Conservation (phyloP, 768 basidiomycete genomes). For the Lactarius pseudohatsudake region DNA sequence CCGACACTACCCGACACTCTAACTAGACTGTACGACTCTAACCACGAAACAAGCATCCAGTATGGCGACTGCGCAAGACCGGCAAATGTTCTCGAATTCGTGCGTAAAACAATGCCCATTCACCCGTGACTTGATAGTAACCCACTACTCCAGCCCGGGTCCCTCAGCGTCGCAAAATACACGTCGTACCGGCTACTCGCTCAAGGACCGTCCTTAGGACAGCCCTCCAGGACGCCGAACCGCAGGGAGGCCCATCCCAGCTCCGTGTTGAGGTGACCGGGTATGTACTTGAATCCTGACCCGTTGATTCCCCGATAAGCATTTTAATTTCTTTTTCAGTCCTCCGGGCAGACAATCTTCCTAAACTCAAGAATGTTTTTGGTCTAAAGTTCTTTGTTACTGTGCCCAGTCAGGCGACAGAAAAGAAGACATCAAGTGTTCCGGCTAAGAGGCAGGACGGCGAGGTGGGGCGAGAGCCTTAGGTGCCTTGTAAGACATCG, state of each 20-base stretch:
- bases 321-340: background rate
- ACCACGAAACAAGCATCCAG: background rate
- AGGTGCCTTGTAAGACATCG: background rate
- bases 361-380: background rate
- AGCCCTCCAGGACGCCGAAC: background rate
- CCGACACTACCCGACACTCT: background rate
- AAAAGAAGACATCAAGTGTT: background rate
- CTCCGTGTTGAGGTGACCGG: background rate
- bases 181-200: background rate
- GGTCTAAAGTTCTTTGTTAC: background rate
- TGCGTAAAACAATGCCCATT: background rate
- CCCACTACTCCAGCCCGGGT: background rate
- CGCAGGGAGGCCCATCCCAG: background rate
- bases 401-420: background rate
- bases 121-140: background rate
- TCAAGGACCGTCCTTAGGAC: background rate
- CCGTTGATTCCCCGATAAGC: background rate
- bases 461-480: background rate
- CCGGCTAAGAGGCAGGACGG: background rate
- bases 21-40: background rate
- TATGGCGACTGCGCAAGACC: background rate
- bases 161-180: background rate
- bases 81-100: background rate
- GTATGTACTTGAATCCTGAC: background rate
- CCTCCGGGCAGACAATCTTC: background rate